phyloP scores from a whole-genome alignment of 164 flowering plant species.

The Stephania cephalantha region DNA sequence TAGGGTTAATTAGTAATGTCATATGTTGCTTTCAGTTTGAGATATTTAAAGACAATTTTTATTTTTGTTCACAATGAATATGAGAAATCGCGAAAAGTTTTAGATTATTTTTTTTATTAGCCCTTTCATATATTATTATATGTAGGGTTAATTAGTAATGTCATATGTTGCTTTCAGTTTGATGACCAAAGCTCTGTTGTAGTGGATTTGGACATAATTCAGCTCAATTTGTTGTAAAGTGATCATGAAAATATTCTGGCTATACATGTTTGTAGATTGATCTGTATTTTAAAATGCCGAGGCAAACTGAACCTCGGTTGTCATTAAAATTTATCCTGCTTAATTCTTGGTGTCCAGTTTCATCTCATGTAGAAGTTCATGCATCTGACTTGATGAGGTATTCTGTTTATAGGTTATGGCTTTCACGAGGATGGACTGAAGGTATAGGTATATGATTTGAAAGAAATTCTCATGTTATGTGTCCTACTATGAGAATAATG shows the following conservation, averaged over 20 bases:
- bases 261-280: background rate
- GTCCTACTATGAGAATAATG: background rate
- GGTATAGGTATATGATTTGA: slow-evolving; percentile 34
- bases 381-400: background rate
- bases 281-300: background rate
- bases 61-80: too few relatives aligned
- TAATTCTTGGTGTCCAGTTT: background rate
- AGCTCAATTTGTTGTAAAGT: background rate
- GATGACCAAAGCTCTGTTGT: background rate
- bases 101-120: too few relatives aligned
- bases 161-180: background rate
- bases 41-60: too few relatives aligned
- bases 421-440: slow-evolving; percentile 94
- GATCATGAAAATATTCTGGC: background rate
- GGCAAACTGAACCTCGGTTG: background rate
- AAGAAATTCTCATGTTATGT: background rate
- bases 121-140: too few relatives aligned
- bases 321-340: background rate
- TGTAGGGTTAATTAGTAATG: too few relatives aligned
- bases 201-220: background rate
- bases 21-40: too few relatives aligned
- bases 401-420: slow-evolving; percentile 61
- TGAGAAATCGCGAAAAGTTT: too few relatives aligned
- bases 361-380: background rate
- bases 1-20: too few relatives aligned